Base-by-base conservation (phyloP, 208 protist species). In the Strigomonas culicis region DNA sequence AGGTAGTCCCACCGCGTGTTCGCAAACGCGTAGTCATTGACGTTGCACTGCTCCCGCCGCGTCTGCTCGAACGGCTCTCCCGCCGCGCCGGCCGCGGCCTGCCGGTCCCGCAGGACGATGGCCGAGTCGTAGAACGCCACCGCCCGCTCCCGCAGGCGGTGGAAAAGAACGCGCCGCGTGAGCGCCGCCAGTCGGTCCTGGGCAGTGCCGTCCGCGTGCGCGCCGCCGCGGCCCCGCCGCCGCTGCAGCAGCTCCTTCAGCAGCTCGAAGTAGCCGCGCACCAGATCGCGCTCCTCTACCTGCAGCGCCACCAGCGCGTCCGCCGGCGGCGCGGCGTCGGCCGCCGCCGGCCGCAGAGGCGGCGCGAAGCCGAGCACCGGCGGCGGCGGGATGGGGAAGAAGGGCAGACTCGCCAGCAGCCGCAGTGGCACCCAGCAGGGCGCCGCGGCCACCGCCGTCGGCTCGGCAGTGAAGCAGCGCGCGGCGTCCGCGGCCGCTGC, bases 351-450 rank as follows among this genome's bases (percentile, higher is more conserved):
- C 6, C 17, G 21, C 39, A 13, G 32, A 1, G 3, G 24, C 19
- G 22, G 27, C 28, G 3, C 10, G 27, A 36, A 55, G 13, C 4
- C 4, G 13, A 31, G 4, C 28, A 31, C 39, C 27, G 8, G 22
- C 10, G 65, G 60, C 21, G 44, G 51, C 39, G 75, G 70, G 13
- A 68, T 53, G 8, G 75, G 66, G 39, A 81, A 77, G 39, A 74
- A 81, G 2, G 75, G 75, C 22, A 81, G 39, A 41, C 66, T 61
- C 4, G 1, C 3, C 10, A 77, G 24, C n/a, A 81, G 64, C 2
- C 8, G 17, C 19, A 64, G 7, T 13, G 66, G 64, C 4, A 74
- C 67, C 70, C 70, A 81, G 39, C 39, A 44, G 1, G 39, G 39
- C 8, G 39, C 8, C 1, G 39, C 10, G 8, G 39, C 39, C 39